Conservation (phyloP, 805 yeast genomes). For the Metschnikowia henanensis region DNA sequence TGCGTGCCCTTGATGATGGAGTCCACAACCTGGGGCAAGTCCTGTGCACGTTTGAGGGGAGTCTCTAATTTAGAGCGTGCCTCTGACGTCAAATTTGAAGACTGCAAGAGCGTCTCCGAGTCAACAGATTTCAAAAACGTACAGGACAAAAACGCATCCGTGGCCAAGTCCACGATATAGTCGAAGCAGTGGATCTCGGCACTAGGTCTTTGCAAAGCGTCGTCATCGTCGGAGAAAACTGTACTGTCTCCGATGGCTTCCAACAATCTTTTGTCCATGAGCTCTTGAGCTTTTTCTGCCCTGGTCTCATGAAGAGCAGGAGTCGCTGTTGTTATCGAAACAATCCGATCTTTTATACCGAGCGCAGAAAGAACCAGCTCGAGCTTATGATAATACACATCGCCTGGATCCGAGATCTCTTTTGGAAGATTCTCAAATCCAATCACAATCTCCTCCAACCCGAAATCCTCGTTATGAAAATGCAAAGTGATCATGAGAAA, state of each 20-base stretch:
- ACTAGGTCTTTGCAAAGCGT: neutral
- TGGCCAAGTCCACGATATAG: conserved; percentile 1
- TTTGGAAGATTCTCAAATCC: conserved; percentile 1
- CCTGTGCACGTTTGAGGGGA: neutral
- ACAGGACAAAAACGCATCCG: neutral
- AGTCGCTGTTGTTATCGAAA: conserved; percentile 2
- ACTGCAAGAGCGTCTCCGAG: neutral
- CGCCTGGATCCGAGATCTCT: conserved; percentile 2
- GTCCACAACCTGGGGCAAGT: neutral
- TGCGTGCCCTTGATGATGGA: neutral
- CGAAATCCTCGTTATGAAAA: conserved; percentile 1
- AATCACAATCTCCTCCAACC: neutral
- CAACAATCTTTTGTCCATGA: no score
- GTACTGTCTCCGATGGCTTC: no score
- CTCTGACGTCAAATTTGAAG: neutral
- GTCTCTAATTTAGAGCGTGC: neutral
- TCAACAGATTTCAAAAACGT: neutral
- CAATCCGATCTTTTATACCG: conserved; percentile 2
- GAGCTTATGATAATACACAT: conserved; percentile 3
- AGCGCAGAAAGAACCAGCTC: neutral
- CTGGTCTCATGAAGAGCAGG: neutral
- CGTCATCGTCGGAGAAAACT: neutral
- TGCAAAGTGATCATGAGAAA: conserved; percentile 4
- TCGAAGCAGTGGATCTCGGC: conserved; percentile 1
- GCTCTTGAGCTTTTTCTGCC: neutral